phyloP scores from a whole-genome alignment of 148 eudicot species.

The Dianthus caryophyllus region DNA sequence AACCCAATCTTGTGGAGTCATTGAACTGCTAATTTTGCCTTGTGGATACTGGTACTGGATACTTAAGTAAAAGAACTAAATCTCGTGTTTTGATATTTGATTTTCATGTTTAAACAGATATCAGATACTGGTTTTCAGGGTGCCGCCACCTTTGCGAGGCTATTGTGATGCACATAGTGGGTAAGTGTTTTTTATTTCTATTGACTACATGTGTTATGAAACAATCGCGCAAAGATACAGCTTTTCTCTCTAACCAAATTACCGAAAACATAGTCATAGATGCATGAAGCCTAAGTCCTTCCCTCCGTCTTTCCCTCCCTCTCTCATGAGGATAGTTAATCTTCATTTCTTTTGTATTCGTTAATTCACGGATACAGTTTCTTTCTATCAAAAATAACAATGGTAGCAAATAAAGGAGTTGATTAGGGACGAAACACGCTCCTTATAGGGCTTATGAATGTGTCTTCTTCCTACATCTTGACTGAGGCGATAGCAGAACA shows the following conservation, averaged over 20 bases:
- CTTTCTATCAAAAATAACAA: too few relatives aligned
- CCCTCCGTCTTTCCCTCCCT: too few relatives aligned
- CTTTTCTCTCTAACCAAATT: too few relatives aligned
- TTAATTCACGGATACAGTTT: too few relatives aligned
- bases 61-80: not conserved
- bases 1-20: not conserved
- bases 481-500: not conserved
- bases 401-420: too few relatives aligned
- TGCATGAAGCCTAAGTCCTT: too few relatives aligned
- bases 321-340: not conserved
- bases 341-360: too few relatives aligned
- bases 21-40: not conserved
- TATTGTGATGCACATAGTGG: slow-evolving; percentile 52
- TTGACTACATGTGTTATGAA: not conserved
- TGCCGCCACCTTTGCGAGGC: slow-evolving; percentile 58
- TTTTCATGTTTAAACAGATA: slow-evolving; percentile 42
- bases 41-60: not conserved
- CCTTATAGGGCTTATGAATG: not conserved
- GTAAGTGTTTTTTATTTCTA: slow-evolving; percentile 36
- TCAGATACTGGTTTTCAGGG: slow-evolving; percentile 83
- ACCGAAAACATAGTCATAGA: too few relatives aligned
- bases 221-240: too few relatives aligned
- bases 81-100: slow-evolving; percentile 8
- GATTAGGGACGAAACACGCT: not conserved
- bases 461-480: not conserved